A percentile compares a stretch with the other conserved stretches of the same genome.
phyloP scores from a whole-genome alignment of 345 rosid genomes.

The Pugionium dolabratum region DNA sequence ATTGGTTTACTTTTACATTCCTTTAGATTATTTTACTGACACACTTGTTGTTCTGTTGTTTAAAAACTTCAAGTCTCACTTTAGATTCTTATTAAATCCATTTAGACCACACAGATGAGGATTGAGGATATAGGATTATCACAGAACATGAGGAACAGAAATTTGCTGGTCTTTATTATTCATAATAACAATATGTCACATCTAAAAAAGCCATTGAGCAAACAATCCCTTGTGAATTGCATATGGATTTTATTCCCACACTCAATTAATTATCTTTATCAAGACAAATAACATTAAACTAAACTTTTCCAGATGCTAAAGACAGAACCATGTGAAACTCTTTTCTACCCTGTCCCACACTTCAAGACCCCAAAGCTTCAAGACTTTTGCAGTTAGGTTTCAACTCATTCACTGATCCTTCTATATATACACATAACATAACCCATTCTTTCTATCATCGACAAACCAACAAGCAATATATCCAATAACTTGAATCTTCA shows the following conservation, averaged over 20 bases:
- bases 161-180: constrained; percentile 13
- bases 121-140: not conserved
- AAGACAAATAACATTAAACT: too few relatives aligned
- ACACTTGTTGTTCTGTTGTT: constrained; percentile 35
- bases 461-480: constrained; percentile 21
- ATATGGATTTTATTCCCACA: too few relatives aligned
- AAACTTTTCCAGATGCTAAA: not conserved
- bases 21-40: constrained; percentile 36
- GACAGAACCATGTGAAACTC: constrained; percentile 21
- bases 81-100: not conserved
- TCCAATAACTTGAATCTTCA: constrained; percentile 17
- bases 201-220: not conserved
- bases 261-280: too few relatives aligned
- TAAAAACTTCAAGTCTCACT: constrained; percentile 27
- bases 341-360: constrained; percentile 7
- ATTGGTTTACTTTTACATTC: constrained; percentile 66
- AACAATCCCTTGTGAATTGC: too few relatives aligned
- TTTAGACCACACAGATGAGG: not conserved
- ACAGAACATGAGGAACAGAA: constrained; percentile 26
- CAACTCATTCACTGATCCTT: constrained; percentile 19
- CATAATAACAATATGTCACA: constrained; percentile 8
- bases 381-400: not conserved
- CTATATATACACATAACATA: constrained; percentile 17
- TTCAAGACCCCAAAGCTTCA: constrained; percentile 4
- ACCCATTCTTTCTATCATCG: constrained; percentile 1